Evolutionary conservation across 192 early-diverging fungal species (phyloP).

Genomic region (Coemansia sp.): DNA sequence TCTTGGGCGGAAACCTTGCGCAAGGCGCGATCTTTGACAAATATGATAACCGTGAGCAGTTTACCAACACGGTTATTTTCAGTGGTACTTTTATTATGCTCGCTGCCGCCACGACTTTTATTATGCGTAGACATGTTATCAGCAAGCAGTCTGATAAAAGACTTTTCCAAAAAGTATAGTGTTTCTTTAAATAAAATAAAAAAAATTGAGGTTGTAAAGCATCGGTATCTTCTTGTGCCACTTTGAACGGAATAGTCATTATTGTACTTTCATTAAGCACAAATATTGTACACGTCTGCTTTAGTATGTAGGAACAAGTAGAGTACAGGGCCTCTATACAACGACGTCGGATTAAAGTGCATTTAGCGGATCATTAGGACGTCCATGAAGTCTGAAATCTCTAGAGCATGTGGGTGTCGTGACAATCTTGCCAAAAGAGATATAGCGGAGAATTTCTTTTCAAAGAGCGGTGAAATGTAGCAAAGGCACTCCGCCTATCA

Average conservation of each 20-base stretch:
- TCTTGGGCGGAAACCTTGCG: conserved; percentile 24
- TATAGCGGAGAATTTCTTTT: conserved; percentile 34
- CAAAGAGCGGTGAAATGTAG: not conserved
- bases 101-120: conserved; percentile 19
- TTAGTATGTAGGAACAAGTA: not conserved
- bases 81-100: conserved; percentile 35
- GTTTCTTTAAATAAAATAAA: not conserved
- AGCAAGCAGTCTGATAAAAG: not conserved
- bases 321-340: too few species aligned
- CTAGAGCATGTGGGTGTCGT: not conserved
- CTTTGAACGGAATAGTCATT: not conserved
- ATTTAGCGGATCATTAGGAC: not conserved
- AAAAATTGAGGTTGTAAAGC: not conserved
- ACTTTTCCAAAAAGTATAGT: conserved; percentile 21
- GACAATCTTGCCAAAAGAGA: not conserved
- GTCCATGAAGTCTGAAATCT: not conserved
- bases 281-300: not conserved
- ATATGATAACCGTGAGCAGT: conserved; percentile 25
- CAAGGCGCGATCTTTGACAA: conserved; percentile 34
- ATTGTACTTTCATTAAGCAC: not conserved
- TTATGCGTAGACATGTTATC: conserved; percentile 29
- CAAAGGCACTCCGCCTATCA: not conserved
- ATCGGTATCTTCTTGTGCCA: not conserved
- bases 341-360: not conserved
- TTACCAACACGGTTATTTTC: conserved; percentile 45